phyloP scores from a whole-genome alignment of 768 basidiomycete species.

The Asterophora lycoperdoides region DNA sequence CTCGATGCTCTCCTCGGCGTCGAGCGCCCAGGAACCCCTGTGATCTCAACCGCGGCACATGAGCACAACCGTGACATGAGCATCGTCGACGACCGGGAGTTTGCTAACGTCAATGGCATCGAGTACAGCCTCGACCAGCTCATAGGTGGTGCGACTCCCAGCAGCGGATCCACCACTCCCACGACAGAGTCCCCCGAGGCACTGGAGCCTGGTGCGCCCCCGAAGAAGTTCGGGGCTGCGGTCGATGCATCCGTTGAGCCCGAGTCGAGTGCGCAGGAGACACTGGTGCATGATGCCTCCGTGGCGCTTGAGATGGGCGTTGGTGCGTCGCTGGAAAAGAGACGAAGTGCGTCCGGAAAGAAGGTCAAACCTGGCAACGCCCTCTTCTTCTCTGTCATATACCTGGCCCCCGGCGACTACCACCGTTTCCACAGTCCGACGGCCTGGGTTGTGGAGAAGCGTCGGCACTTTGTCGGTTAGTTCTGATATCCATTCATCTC shows the following conservation, averaged over 20 bases:
- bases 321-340: slow-evolving; percentile 27
- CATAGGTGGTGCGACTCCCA: slow-evolving; percentile 44
- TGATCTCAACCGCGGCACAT: slow-evolving; percentile 35
- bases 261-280: slow-evolving; percentile 48
- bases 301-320: slow-evolving; percentile 75
- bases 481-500: slow-evolving; percentile 7
- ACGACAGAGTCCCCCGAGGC: slow-evolving; percentile 26
- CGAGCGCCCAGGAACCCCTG: slow-evolving; percentile 47
- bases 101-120: slow-evolving; percentile 96
- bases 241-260: slow-evolving; percentile 70
- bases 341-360: slow-evolving; percentile 36
- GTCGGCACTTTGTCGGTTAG: slow-evolving; percentile 89
- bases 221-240: slow-evolving; percentile 59
- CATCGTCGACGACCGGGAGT: slow-evolving; percentile 79
- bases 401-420: slow-evolving; percentile 97
- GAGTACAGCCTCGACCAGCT: slow-evolving; percentile 92
- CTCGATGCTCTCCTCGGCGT: slow-evolving; percentile 89
- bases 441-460: slow-evolving; percentile 95
- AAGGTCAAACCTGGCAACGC: slow-evolving; percentile 70
- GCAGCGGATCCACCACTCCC: slow-evolving; percentile 33
- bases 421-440: slow-evolving; percentile 96
- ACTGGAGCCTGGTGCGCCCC: slow-evolving; percentile 20
- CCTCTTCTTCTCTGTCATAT: slow-evolving; percentile 92
- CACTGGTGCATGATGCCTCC: slow-evolving; percentile 59
- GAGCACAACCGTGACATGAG: slow-evolving; percentile 47